Conservation (phyloP, 2,329 filamentous ascomycete genomes). For the Hypoxylon sp. region DNA sequence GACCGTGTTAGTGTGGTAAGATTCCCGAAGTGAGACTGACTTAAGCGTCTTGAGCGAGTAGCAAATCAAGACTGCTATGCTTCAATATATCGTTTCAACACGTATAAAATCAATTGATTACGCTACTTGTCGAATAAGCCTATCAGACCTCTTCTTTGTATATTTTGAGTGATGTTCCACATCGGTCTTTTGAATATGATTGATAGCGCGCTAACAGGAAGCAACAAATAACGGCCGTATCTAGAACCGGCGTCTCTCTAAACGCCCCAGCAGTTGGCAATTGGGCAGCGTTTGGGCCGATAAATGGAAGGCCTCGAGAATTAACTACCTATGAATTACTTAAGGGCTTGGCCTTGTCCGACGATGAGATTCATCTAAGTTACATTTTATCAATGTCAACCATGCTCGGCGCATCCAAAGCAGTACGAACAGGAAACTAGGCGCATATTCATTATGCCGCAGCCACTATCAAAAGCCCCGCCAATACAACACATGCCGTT, state of each 20-base stretch:
- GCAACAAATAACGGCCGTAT: slow-evolving; percentile 1
- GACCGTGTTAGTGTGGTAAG: slow-evolving; percentile 17
- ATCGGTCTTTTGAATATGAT: background rate
- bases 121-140: background rate
- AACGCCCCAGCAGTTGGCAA: slow-evolving; percentile 19
- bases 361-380: slow-evolving; percentile 33
- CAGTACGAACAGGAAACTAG: slow-evolving; percentile 13
- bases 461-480: slow-evolving; percentile 11
- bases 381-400: slow-evolving; percentile 30
- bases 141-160: background rate
- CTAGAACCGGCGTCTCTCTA: slow-evolving; percentile 9
- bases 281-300: slow-evolving; percentile 41
- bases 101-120: background rate
- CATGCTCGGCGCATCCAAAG: slow-evolving; percentile 5
- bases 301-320: slow-evolving; percentile 14
- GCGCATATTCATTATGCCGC: slow-evolving; percentile 12
- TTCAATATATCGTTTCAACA: slow-evolving; percentile 2
- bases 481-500: slow-evolving; percentile 36
- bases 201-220: slow-evolving; percentile 18
- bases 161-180: background rate
- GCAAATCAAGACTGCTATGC: background rate
- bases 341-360: slow-evolving; percentile 16
- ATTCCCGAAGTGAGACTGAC: background rate
- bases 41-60: background rate
- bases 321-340: slow-evolving; percentile 20